Conservation (phyloP, 176 grass and related monocot species). For the Triticum dicoccoides region DNA sequence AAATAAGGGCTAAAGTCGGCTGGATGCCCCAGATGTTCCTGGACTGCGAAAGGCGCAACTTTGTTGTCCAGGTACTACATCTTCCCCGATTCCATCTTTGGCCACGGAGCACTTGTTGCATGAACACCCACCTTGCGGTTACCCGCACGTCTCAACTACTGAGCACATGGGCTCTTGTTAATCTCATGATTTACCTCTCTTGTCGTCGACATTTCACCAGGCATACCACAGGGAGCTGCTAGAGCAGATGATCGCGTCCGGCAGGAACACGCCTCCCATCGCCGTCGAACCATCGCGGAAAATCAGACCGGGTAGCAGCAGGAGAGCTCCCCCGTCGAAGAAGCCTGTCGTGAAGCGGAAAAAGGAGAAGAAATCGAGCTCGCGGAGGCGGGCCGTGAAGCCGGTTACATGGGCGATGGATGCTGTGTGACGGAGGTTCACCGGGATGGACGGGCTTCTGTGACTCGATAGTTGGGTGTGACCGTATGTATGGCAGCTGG, state of each 20-base stretch:
- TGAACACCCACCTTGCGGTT: neutral
- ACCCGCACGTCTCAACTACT: neutral
- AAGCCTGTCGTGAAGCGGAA: constrained; percentile 53
- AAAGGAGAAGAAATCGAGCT: constrained; percentile 71
- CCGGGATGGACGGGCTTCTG: neutral
- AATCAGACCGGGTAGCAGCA: constrained; percentile 20
- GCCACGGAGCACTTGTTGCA: neutral
- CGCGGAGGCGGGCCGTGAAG: constrained; percentile 43
- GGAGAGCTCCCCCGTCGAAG: constrained; percentile 50
- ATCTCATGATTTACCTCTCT: neutral
- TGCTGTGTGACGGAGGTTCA: neutral
- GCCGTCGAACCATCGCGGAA: constrained; percentile 25
- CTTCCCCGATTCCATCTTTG: neutral
- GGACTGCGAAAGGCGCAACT: constrained; percentile 93
- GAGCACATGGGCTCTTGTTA: neutral
- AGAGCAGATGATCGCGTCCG: constrained; percentile 59
- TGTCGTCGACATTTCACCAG: constrained; percentile 42
- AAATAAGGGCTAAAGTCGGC: constrained; percentile 71
- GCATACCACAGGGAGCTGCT: constrained; percentile 90
- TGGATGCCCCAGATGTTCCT: constrained; percentile 89
- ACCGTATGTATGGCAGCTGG: neutral
- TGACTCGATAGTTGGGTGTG: neutral
- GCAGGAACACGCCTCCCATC: constrained; percentile 27
- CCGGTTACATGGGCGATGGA: constrained; percentile 14
- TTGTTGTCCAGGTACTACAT: constrained; percentile 78